Evolutionary conservation across 495 filamentous ascomycete genomes (phyloP).

Genomic region (Hyaloscypha finlandica): DNA sequence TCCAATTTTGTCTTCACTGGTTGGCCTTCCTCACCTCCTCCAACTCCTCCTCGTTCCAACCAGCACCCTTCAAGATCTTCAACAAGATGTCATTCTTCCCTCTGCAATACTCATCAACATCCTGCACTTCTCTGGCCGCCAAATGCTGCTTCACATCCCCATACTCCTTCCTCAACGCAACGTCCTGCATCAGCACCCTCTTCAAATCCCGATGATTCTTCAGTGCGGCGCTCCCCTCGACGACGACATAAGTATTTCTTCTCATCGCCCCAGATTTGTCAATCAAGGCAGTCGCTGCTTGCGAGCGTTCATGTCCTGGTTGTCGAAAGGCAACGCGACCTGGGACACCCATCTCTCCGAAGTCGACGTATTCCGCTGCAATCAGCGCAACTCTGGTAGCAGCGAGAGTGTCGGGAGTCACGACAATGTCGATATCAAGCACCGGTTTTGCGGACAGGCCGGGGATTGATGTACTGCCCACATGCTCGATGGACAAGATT

Average conservation of each 20-base stretch:
- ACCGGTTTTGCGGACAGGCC: slow-evolving; percentile 49
- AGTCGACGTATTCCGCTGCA: slow-evolving; percentile 18
- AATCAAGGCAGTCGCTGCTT: neutral
- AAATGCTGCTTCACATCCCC: slow-evolving; percentile 19
- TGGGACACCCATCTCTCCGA: slow-evolving; percentile 23
- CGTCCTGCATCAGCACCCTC: slow-evolving; percentile 27
- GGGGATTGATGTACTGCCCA: slow-evolving; percentile 54
- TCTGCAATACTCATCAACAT: slow-evolving; percentile 23
- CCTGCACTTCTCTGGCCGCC: slow-evolving; percentile 5
- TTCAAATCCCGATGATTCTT: slow-evolving; percentile 30
- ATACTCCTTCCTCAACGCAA: slow-evolving; percentile 33
- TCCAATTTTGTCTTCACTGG: neutral
- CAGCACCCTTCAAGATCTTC: slow-evolving; percentile 27
- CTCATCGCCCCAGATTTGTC: slow-evolving; percentile 9
- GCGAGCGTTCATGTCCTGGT: slow-evolving; percentile 13
- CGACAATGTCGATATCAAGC: slow-evolving; percentile 51
- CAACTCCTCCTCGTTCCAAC: slow-evolving; percentile 27
- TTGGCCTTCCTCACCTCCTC: slow-evolving; percentile 20
- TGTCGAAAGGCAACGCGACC: slow-evolving; percentile 25
- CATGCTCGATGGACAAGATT: slow-evolving; percentile 35
- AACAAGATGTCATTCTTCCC: slow-evolving; percentile 27
- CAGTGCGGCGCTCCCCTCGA: slow-evolving; percentile 24
- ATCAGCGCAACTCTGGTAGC: slow-evolving; percentile 13
- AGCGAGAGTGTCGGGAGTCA: slow-evolving; percentile 24
- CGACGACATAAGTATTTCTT: slow-evolving; percentile 27